phyloP scores from a whole-genome alignment of 345 rosid genomes.

The Ailanthus altissimus region DNA sequence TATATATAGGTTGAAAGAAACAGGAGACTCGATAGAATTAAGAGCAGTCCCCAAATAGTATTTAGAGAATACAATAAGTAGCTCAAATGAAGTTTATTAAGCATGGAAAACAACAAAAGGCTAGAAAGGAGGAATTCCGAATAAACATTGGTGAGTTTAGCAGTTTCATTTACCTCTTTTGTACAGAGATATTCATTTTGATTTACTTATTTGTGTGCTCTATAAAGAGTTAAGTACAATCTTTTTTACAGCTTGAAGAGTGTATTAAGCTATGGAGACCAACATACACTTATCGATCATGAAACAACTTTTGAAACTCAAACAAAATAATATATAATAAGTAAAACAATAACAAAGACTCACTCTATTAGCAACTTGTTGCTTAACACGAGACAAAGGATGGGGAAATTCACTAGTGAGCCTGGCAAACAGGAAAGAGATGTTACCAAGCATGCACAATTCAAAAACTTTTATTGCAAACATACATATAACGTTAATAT shows the following conservation, averaged over 20 bases:
- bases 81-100: not conserved
- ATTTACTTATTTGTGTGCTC: not conserved
- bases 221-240: not conserved
- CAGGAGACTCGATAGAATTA: not conserved
- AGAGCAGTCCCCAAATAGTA: not conserved
- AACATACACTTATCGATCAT: not conserved
- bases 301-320: not conserved
- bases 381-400: slow-evolving; percentile 57
- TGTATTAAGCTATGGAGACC: not conserved
- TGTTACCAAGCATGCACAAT: slow-evolving; percentile 16
- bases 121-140: not conserved
- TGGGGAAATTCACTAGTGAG: slow-evolving; percentile 63
- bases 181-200: not conserved
- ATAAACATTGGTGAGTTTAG: not conserved
- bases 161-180: not conserved
- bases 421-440: slow-evolving; percentile 31
- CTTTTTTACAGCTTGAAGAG: not conserved
- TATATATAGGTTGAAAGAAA: not conserved
- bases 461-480: not conserved
- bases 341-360: slow-evolving; percentile 26
- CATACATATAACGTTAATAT: not conserved
- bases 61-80: not conserved
- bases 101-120: not conserved
- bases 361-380: slow-evolving; percentile 47
- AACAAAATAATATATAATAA: not conserved